Conservation (phyloP, 2,329 filamentous ascomycete species). For the Pseudocercospora pini-densiflorae region DNA sequence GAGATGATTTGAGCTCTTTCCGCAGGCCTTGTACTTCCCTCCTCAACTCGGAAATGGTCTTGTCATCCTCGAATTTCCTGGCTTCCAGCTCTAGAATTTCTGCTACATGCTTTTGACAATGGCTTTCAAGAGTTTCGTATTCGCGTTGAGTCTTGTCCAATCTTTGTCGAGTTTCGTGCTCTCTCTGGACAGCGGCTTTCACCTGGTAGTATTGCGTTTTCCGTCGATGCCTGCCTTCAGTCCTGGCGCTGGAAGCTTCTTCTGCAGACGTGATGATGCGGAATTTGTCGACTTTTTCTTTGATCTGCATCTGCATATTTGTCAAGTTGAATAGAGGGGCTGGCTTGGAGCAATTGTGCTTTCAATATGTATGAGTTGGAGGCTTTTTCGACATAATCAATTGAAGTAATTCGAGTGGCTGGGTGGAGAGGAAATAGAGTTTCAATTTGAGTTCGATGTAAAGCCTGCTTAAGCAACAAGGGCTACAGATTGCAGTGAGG, state of each 20-base stretch:
- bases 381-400: not conserved
- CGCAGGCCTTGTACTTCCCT: not conserved
- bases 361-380: not conserved
- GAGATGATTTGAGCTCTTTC: not conserved
- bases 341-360: not conserved
- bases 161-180: not conserved
- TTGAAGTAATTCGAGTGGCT: not conserved
- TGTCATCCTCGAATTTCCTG: not conserved
- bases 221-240: not conserved
- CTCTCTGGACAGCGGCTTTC: not conserved
- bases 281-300: not conserved
- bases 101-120: not conserved
- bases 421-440: not conserved
- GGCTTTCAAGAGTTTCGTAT: not conserved
- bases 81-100: not conserved
- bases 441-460: not conserved
- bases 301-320: not conserved
- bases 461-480: not conserved
- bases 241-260: not conserved
- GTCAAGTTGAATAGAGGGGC: not conserved
- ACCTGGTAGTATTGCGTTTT: not conserved
- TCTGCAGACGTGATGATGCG: not conserved
- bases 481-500: not conserved
- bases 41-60: not conserved
- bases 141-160: not conserved